Base-by-base conservation (phyloP, 495 filamentous ascomycete species). In the Hyphodiscus hymeniophilus region DNA sequence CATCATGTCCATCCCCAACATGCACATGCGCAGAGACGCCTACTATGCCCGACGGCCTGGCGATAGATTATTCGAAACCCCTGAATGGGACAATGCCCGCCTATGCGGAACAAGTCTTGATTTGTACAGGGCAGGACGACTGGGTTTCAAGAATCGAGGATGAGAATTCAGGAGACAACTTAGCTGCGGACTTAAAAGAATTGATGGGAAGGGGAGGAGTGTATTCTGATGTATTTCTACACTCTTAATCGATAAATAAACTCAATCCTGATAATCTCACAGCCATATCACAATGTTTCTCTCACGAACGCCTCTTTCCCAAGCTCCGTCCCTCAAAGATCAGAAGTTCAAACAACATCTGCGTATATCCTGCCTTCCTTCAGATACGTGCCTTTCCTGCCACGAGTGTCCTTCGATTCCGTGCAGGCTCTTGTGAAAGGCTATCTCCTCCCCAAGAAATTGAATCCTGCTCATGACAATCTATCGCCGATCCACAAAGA, bases 211-310 rank as follows among this genome's bases (percentile, higher is more conserved):
- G 76, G 18, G 77, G 76, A 11, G 87, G 85, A 4, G 66, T 70
- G 42, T 86, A 74, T 56, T 75, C 73, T 48, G 84, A 95, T 72
- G 57, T 77, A 54, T 43, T 49, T 56, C 31, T 36, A 31, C 13
- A 17, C 11, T 22, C 7, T 21, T 47, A 31, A 38, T 40, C 6
- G 10, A 21, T 12, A 15, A 20, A 21, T 50, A 42, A 12, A 43
- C 35, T 32, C 38, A 12, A 28, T 43, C 36, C 51, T 16, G 57
- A 24, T 47, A 15, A 2, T 20, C 5, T 45, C 3, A 7, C 30
- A 95, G 88, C 89, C 89, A 22, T 85, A 80, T 61, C 83, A 87
- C 58, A 86, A 89, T 58, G 64, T 90, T 36, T 72, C 87, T 15
- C 63, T 89, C 34, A 75, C 81, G n/a, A 85, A 84, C 61, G 69